Percentiles rank a stretch among this genome's conserved stretches.
These are phyloP conservation scores for Saraca asoca DNA, from an alignment of 331 rosid genomes.

Conservation along the genomic window DNA sequence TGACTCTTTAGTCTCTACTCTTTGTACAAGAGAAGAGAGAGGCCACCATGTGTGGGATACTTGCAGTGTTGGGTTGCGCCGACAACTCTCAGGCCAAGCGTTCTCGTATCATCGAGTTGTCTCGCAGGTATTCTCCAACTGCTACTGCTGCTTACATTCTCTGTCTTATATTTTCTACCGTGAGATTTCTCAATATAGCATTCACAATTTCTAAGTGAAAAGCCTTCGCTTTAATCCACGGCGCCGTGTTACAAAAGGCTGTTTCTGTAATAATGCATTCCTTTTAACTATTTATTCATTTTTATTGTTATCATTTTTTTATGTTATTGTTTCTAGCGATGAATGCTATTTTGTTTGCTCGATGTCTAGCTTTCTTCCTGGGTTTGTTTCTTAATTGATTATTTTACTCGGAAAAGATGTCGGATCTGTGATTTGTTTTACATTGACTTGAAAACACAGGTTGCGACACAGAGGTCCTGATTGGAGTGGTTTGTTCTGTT, in stretches of 20 bases:
- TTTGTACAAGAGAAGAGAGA: neutral
- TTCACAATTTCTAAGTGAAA: no score
- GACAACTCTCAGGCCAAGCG: slow-evolving; percentile 85
- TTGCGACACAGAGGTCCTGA: slow-evolving; percentile 94
- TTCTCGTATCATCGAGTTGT: slow-evolving; percentile 80
- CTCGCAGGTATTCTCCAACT: slow-evolving; percentile 57
- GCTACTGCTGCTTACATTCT: neutral
- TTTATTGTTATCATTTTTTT: neutral
- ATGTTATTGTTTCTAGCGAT: neutral
- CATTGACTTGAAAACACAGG: slow-evolving; percentile 43
- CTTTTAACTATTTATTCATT: neutral
- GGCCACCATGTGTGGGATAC: slow-evolving; percentile 95
- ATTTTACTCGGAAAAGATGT: neutral
- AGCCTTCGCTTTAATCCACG: neutral
- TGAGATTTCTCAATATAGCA: neutral
- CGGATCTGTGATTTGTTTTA: neutral
- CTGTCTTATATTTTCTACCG: neutral
- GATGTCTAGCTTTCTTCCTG: neutral
- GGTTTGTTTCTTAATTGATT: neutral
- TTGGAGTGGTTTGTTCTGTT: slow-evolving; percentile 94
- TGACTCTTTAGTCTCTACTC: neutral
- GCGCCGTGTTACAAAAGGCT: neutral
- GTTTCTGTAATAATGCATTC: neutral
- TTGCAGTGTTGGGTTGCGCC: slow-evolving; percentile 80
- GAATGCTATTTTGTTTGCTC: neutral